These are phyloP conservation scores for Barnettozyma botsteinii DNA, from an alignment of 805 yeast genomes.

Conservation along the genomic window DNA sequence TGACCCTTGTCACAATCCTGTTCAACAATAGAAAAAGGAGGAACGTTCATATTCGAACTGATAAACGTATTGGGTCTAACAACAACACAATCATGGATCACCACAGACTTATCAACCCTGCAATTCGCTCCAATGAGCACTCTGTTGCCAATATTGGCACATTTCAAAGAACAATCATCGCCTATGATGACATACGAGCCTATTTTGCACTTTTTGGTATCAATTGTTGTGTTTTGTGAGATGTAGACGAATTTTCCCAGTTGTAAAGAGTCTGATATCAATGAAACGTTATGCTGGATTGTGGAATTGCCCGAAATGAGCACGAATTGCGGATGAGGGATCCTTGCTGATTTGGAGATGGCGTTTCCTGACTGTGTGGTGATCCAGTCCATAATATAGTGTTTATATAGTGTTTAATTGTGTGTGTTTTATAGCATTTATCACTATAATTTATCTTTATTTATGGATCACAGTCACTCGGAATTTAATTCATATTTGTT, in stretches of 20 bases:
- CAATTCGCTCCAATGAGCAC: conserved; percentile 42
- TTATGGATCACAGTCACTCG: no score
- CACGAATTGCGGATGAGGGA: conserved; percentile 39
- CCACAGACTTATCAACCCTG: conserved; percentile 30
- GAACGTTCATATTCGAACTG: conserved; percentile 40
- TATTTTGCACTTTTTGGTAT: conserved; percentile 30
- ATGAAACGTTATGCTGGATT: conserved; percentile 25
- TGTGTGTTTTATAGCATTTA: no score
- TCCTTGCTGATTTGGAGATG: conserved; percentile 38
- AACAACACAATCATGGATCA: conserved; percentile 48
- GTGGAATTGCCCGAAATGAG: conserved; percentile 43
- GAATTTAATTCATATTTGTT: no score
- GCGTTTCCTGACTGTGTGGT: conserved; percentile 49
- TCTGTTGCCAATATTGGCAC: conserved; percentile 42
- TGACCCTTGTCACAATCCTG: background rate
- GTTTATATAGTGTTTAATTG: no score
- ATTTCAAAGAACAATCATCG: conserved; percentile 26
- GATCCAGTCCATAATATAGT: conserved; percentile 26
- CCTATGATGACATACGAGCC: conserved; percentile 47
- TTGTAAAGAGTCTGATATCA: conserved; percentile 27
- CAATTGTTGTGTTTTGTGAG: conserved; percentile 13
- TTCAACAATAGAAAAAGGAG: conserved; percentile 44
- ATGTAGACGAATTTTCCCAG: conserved; percentile 45
- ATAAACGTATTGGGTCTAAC: conserved; percentile 36
- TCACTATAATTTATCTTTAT: no score